phyloP scores from a whole-genome alignment of 2,329 filamentous ascomycete species.

The Penicillium sp. region DNA sequence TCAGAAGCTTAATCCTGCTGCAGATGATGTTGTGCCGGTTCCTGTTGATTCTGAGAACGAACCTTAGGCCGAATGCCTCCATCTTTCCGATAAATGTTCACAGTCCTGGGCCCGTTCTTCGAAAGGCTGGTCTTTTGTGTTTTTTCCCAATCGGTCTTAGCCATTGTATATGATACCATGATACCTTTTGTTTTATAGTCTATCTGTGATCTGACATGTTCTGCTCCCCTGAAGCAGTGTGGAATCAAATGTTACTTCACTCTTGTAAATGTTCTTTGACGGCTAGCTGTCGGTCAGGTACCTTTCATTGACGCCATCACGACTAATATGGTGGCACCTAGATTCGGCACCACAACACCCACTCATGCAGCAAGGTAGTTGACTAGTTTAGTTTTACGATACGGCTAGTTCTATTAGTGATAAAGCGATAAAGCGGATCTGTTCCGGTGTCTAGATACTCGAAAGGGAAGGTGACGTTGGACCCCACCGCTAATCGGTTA shows the following conservation, averaged over 20 bases:
- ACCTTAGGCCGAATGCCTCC: background rate
- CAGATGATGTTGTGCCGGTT: constrained; percentile 52
- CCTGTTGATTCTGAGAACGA: constrained; percentile 10
- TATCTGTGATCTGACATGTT: background rate
- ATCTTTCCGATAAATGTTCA: background rate
- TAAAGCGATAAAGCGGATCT: background rate
- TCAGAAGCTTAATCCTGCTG: constrained; percentile 65
- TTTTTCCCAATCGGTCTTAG: constrained; percentile 6
- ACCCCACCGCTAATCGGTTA: constrained; percentile 5
- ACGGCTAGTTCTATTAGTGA: background rate
- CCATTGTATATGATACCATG: constrained; percentile 13
- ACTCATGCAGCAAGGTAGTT: background rate
- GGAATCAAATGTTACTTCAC: background rate
- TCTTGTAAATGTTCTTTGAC: background rate
- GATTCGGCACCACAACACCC: background rate
- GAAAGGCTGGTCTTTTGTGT: background rate
- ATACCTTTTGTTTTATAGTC: constrained; percentile 7
- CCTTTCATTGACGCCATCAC: background rate
- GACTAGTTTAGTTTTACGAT: background rate
- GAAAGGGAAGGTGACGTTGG: background rate
- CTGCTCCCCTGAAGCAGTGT: background rate
- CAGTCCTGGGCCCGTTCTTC: background rate
- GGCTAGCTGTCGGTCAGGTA: background rate
- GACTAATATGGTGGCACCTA: background rate
- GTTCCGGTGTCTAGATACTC: background rate